Evolutionary conservation across 163 green algal genomes (phyloP).

Genomic region (Chlamydomonas reinhardtii): DNA sequence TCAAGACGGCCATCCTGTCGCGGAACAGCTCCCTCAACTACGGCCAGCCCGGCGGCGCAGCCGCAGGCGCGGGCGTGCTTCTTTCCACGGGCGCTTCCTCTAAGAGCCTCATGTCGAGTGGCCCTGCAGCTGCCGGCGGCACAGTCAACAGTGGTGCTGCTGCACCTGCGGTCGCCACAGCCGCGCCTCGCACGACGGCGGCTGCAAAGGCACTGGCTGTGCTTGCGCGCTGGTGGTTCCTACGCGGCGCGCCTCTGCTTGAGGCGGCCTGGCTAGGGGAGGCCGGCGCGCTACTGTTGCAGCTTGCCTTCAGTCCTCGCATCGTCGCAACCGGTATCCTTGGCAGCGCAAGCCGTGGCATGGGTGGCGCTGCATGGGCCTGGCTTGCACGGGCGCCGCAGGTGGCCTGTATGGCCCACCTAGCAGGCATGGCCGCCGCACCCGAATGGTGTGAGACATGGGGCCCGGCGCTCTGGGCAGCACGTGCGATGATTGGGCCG

Average conservation of each 20-base stretch:
- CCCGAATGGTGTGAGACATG: neutral
- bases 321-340: too few species aligned
- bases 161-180: too few species aligned
- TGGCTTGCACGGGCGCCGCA: neutral
- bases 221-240: neutral
- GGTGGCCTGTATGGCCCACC: neutral
- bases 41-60: neutral
- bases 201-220: too few species aligned
- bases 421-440: neutral
- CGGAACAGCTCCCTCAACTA: neutral
- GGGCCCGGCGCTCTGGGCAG: neutral
- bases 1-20: neutral
- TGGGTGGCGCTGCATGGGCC: neutral
- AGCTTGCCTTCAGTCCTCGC: neutral
- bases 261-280: neutral
- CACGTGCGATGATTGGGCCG: too few species aligned
- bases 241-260: neutral
- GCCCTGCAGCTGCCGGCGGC: too few species aligned
- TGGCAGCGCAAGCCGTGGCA: too few species aligned
- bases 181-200: too few species aligned
- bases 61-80: neutral
- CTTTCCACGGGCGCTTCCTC: too few species aligned
- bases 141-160: too few species aligned
- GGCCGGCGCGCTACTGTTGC: neutral
- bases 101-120: too few species aligned